Evolutionary conservation across 2,329 filamentous ascomycete species (phyloP).

Genomic region (Colletotrichum sp.): DNA sequence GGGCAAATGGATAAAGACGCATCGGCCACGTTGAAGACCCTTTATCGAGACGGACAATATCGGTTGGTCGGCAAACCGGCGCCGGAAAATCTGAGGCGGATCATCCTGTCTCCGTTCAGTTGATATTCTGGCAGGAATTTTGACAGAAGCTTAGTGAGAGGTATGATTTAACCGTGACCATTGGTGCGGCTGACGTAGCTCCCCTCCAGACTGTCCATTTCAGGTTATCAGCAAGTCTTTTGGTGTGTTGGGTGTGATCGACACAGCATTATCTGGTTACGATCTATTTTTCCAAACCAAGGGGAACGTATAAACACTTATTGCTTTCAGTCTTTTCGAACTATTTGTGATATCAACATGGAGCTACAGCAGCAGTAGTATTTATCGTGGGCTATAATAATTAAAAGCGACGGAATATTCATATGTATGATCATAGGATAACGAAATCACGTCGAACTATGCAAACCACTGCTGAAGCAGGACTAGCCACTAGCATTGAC

Average conservation of each 20-base stretch:
- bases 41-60: not conserved
- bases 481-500: not conserved
- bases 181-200: not conserved
- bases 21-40: not conserved
- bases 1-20: not conserved
- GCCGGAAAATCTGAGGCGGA: not conserved
- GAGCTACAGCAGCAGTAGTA: too few species aligned
- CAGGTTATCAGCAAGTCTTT: too few species aligned
- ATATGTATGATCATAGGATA: not conserved
- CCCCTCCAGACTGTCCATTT: too few species aligned
- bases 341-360: too few species aligned
- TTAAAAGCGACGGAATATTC: not conserved
- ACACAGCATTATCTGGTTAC: too few species aligned
- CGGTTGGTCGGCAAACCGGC: not conserved
- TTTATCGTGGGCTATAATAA: rapidly evolving
- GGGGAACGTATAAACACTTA: too few species aligned
- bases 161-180: not conserved
- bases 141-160: not conserved
- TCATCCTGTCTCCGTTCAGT: not conserved
- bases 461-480: not conserved
- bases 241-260: too few species aligned
- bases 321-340: too few species aligned
- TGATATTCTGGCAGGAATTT: not conserved
- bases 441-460: not conserved
- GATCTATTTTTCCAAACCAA: too few species aligned